phyloP scores from a whole-genome alignment of 2,329 filamentous ascomycete species.

The Emydomyces testavorans region DNA sequence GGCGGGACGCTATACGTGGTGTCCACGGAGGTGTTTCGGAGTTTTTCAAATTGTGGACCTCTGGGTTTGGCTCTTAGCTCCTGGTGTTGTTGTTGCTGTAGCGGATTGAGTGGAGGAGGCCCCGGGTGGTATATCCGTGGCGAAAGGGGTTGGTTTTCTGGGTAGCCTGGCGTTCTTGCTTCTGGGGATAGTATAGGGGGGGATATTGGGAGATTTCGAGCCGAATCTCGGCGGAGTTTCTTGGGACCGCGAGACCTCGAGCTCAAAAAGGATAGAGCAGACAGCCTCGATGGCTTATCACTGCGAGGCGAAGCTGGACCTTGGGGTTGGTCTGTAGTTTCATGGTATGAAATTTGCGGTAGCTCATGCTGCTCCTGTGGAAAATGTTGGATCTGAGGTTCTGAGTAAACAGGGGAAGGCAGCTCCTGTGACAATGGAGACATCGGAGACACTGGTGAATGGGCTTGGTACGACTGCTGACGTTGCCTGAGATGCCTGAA shows the following conservation, averaged over 20 bases:
- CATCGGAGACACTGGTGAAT: slow-evolving; percentile 12
- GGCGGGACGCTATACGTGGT: slow-evolving; percentile 19
- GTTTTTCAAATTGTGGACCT: neutral
- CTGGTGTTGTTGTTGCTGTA: slow-evolving; percentile 17
- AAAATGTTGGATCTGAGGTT: slow-evolving; percentile 7
- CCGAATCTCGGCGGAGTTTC: slow-evolving; percentile 36
- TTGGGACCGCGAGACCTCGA: slow-evolving; percentile 30
- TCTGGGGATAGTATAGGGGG: slow-evolving; percentile 41
- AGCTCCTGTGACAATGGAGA: slow-evolving; percentile 12
- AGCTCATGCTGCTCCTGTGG: slow-evolving; percentile 1
- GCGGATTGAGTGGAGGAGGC: slow-evolving; percentile 44
- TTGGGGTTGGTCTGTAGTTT: slow-evolving; percentile 12
- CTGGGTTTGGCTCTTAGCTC: slow-evolving; percentile 10
- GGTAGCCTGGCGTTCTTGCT: slow-evolving; percentile 34
- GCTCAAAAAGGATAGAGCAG: slow-evolving; percentile 34
- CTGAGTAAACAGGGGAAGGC: slow-evolving; percentile 11
- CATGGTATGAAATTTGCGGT: slow-evolving; percentile 13
- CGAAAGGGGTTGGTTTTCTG: slow-evolving; percentile 45
- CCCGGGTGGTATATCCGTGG: slow-evolving; percentile 47
- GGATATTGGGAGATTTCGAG: slow-evolving; percentile 49
- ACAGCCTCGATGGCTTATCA: slow-evolving; percentile 31
- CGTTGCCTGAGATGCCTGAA: slow-evolving; percentile 20
- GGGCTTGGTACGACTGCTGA: slow-evolving; percentile 13
- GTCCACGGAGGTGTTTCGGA: slow-evolving; percentile 9
- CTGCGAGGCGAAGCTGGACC: slow-evolving; percentile 26